Evolutionary conservation across 78 protist genomes (phyloP), one percentile per base, ranked within the genome.

Genomic region (Dictyostelium brefeldianum): DNA sequence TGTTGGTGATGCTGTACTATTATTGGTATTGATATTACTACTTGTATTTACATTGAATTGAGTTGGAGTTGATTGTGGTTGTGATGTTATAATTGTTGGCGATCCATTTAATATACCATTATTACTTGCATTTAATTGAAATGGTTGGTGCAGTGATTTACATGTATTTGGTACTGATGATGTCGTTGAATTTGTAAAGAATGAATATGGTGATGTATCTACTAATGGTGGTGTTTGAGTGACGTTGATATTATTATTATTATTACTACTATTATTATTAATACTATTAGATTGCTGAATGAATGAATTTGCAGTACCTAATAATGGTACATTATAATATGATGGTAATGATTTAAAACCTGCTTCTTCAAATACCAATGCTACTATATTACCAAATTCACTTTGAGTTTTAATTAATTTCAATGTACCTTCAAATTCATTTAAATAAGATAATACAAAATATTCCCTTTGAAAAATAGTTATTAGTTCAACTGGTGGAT

Each of bases 271-370:
- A 59, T 62, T 62, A 25, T 25, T 25, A 62, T 36, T 62, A 62
- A 22, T 62, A 62, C 22, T 62, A 25, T 25, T 62, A 25, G 53
- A 54, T 8, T 10, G 8, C 6, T 53, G 29, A n/a, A 11, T 27
- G 18, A 29, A 29, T 29, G 17, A 74, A 14, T 74, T 25, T 62
- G 70, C 22, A 70, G 25, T 41, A 15, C 18, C 25, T 46, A 46
- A n/a, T 43, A 54, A 46, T 46, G 50, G 46, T 17, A 36, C 27
- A 14, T 20, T 73, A 46, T 73, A 46, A 18, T 69, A 62, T 11
- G 82, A 53, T 4, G 89, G 54, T 14, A 83, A 65, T n/a, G 91
- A 78, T 73, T 83, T 69, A 25, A n/a, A 83, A 7, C 91, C 91
- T 12, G 18, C 18, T 41, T 83, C 91, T 56, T 83, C 91, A 12